Base-by-base conservation (phyloP, 768 basidiomycete species). In the Kwoniella bestiolae region DNA sequence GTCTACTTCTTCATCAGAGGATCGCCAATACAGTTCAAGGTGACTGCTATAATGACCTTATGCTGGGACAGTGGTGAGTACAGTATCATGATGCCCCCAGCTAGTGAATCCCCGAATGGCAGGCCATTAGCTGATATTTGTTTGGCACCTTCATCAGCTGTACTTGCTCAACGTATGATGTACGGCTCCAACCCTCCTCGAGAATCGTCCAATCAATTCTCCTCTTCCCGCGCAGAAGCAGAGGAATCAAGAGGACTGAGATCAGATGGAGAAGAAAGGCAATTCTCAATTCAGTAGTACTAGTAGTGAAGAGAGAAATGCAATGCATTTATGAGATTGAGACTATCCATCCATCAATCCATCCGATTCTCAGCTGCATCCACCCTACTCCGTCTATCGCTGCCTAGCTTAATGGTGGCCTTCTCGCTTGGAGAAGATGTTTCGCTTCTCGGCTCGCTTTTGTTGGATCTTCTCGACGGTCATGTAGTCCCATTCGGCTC, bases 401-500 rank as follows among this genome's bases (percentile, higher is more conserved):
- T n/a, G n/a, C n/a, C n/a, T n/a, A n/a, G 35, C 21, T 60, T 61
- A 61, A 47, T 52, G 47, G 25, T 28, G 56, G 28, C 66, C 52
- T 34, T 38, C 60, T 21, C 60, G 60, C 50, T 61, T 53, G 29
- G 61, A 46, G 59, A 65, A 60, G 56, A 68, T 64, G 51, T 57
- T 57, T 55, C 64, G 62, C 60, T 68, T 58, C 21, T 57, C 65
- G 62, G 66, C 58, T 62, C 67, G 71, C 63, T 88, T 89, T 83
- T 65, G 56, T 49, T 52, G 57, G 49, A 65, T 49, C 45, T 86
- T 86, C 78, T 85, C 83, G 50, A 95, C 87, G 25, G 84, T 83
- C 79, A 91, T 82, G 65, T 83, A 88, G 84, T 98, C 94, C 91
- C 91, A 96, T 63, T 84, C 83, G 34, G 74, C 79, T 73, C 93